Base-by-base conservation (phyloP, 2,329 filamentous ascomycete genomes). In the Trichoderma sp. region DNA sequence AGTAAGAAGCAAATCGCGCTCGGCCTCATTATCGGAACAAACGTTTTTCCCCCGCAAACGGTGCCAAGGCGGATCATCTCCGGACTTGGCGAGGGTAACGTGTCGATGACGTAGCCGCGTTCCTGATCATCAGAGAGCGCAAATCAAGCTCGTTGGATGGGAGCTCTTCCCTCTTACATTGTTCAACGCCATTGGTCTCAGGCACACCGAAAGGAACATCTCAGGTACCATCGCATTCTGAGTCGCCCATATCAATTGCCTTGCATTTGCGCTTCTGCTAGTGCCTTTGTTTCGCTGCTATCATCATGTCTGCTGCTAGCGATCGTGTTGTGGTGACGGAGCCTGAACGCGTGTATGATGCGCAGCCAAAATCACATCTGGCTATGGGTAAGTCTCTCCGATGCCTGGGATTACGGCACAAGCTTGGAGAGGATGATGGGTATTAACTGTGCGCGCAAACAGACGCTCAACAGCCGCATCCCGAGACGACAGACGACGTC, bases 401-500 rank as follows among this genome's bases (percentile, higher is more conserved):
- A 32, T 22, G 3, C 50, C 4, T 13, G 13, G 13, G 3, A 9
- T 22, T 0, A 12, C 5, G n/a, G 3, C 13, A 8, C 17, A 1
- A 54, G 8, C 5, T 2, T 15, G 27, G 2, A 32, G 12, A 19
- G 15, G 34, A 34, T n/a, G 17, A 7, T 6, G 29, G 29, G 19
- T 29, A 9, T 19, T 63, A 19, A 58, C 27, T 27, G 7, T 19
- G 19, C 50, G 15, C 37, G 9, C 4, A 25, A 35, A 64, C 9
- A 69, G 68, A 69, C 12, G 37, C 67, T 22, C 67, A 70, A 39
- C 64, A 67, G 22, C 71, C 73, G 7, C 73, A 70, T 32, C 50
- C 68, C 19, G 70, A 74, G 4, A 58, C 73, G 15, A 71, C 72
- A 17, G 64, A 75, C 25, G 64, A 70, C 8, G 69, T 78, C 35